A percentile compares a stretch with the other conserved stretches of the same genome.
Evolutionary conservation across 805 yeast species (phyloP).

Genomic region (Candida oleophila): DNA sequence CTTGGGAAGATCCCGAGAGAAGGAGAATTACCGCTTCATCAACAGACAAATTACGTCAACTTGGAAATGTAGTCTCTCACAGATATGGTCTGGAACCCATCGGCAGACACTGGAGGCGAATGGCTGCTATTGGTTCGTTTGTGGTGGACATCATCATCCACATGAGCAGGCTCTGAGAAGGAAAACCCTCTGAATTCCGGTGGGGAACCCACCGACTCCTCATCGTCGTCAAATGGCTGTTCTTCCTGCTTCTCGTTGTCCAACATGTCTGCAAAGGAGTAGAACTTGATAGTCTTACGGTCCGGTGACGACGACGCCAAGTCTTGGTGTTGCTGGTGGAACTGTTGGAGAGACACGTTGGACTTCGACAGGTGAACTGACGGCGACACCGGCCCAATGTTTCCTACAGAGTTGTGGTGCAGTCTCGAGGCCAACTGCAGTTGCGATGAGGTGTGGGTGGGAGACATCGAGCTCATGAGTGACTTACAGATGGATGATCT

Average conservation of each 20-base stretch:
- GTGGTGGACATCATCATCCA: not conserved
- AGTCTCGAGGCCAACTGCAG: not conserved
- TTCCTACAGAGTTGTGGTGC: not conserved
- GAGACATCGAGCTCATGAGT: constrained; percentile 17
- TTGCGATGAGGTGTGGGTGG: not conserved
- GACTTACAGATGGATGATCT: constrained; percentile 21
- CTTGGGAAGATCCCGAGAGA: too few relatives aligned
- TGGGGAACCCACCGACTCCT: not conserved
- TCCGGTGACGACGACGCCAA: constrained; percentile 5
- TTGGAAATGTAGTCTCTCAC: constrained; percentile 22
- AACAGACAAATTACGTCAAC: not conserved
- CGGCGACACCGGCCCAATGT: constrained; percentile 2
- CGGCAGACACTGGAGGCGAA: constrained; percentile 5
- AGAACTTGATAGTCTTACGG: constrained; percentile 24
- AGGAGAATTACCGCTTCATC: too few relatives aligned
- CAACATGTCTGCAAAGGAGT: constrained; percentile 31
- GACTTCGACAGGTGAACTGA: constrained; percentile 1
- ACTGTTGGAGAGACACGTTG: constrained; percentile 6
- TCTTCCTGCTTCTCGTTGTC: constrained; percentile 18
- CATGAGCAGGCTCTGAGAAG: constrained; percentile 5
- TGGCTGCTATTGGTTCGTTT: constrained; percentile 1
- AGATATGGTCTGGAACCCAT: constrained; percentile 17
- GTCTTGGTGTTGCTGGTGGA: constrained; percentile 8
- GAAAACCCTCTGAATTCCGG: constrained; percentile 5
- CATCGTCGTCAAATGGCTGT: not conserved